Conservation (phyloP, 805 yeast genomes). For the Myxozyma nipponensis region DNA sequence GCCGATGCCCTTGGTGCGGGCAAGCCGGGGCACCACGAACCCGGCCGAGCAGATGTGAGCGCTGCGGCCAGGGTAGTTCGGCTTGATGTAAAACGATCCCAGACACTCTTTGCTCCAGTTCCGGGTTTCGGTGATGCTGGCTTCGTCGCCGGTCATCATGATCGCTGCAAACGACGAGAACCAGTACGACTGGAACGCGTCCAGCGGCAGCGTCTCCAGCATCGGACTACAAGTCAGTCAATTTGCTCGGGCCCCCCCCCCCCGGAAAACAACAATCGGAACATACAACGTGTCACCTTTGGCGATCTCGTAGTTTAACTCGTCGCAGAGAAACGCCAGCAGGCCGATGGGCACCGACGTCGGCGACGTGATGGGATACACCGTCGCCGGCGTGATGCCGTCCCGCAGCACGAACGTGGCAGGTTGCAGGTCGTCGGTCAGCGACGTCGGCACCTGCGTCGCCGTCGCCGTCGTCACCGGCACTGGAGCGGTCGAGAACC, state of each 20-base stretch:
- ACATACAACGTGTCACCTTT: constrained; percentile 68
- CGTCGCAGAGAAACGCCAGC: constrained; percentile 79
- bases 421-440: constrained; percentile 45
- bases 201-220: constrained; percentile 71
- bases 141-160: constrained; percentile 73
- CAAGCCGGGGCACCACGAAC: constrained; percentile 87
- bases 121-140: constrained; percentile 46
- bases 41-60: constrained; percentile 90
- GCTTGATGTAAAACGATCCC: constrained; percentile 80
- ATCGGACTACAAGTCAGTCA: constrained; percentile 48
- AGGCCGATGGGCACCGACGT: constrained; percentile 73
- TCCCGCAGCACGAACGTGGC: constrained; percentile 78
- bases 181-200: constrained; percentile 82
- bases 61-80: constrained; percentile 89
- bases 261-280: background rate
- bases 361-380: constrained; percentile 73
- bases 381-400: constrained; percentile 88
- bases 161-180: constrained; percentile 80
- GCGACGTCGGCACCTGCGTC: constrained; percentile 4
- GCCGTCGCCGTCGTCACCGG: constrained; percentile 43
- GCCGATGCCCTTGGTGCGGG: constrained; percentile 89
- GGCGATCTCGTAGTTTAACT: constrained; percentile 87
- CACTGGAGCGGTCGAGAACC: constrained; percentile 20
- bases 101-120: constrained; percentile 93
- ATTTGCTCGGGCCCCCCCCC: background rate